Conservation (phyloP, 2,329 filamentous ascomycete genomes). For the Calonectria montana region DNA sequence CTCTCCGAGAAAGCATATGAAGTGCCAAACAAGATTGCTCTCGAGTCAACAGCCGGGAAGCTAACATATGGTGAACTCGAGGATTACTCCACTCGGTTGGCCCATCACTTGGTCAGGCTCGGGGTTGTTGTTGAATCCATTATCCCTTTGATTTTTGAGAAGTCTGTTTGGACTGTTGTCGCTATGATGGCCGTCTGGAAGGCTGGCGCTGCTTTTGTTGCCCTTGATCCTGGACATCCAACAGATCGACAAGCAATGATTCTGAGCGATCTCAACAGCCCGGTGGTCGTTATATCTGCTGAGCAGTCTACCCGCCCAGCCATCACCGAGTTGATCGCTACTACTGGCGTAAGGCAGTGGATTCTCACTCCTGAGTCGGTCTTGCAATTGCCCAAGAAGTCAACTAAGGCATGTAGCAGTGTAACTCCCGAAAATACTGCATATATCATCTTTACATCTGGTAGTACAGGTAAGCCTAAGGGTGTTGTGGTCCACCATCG, state of each 20-base stretch:
- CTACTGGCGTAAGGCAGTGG: background rate
- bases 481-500: conserved; percentile 33
- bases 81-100: background rate
- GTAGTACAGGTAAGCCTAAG: conserved; percentile 34
- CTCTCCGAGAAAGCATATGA: background rate
- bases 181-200: conserved; percentile 11
- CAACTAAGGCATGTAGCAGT: background rate
- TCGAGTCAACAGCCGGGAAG: background rate
- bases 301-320: background rate
- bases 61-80: background rate
- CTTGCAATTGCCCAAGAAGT: background rate
- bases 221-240: conserved; percentile 1
- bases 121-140: background rate
- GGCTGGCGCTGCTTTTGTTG: conserved; percentile 8
- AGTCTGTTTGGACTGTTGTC: conserved; percentile 7
- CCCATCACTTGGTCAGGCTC: background rate
- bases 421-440: conserved; percentile 11
- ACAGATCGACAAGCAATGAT: background rate
- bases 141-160: background rate
- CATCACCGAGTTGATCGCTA: background rate
- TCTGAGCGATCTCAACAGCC: background rate
- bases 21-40: background rate
- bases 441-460: conserved; percentile 37
- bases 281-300: background rate
- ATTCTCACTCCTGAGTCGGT: background rate